These are phyloP conservation scores for Phytopythium chamaehyphon DNA, from an alignment of 352 stramenopile genomes.

Conservation along the genomic window DNA sequence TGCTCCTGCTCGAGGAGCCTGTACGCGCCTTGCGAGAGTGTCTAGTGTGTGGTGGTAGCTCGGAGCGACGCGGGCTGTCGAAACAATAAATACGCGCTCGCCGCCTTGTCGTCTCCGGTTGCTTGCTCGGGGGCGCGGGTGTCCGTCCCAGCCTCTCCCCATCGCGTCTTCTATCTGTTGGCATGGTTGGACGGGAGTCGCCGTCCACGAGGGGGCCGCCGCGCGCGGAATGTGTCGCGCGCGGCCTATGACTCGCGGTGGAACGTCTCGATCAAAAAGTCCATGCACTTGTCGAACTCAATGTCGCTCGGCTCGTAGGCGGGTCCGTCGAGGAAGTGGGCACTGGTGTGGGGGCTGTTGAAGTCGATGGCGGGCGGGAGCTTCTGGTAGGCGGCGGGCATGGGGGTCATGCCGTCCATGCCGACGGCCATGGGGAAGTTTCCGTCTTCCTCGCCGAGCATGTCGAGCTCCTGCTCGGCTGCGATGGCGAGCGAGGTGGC, in stretches of 20 bases:
- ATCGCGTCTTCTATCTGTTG: slow-evolving; percentile 5
- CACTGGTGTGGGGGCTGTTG: slow-evolving; percentile 33
- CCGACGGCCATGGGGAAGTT: slow-evolving; percentile 30
- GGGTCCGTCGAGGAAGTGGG: slow-evolving; percentile 44
- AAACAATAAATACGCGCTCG: slow-evolving; percentile 11
- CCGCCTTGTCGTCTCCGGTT: slow-evolving; percentile 1
- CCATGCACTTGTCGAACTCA: slow-evolving; percentile 78
- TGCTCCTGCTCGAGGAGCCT: not conserved
- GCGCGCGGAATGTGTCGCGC: not conserved
- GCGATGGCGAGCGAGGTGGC: slow-evolving; percentile 70
- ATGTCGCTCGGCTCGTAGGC: slow-evolving; percentile 52
- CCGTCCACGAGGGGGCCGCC: not conserved
- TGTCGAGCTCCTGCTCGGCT: slow-evolving; percentile 62
- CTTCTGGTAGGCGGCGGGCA: slow-evolving; percentile 44
- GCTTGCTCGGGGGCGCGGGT: not conserved
- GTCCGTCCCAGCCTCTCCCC: slow-evolving; percentile 4
- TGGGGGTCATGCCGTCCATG: slow-evolving; percentile 18
- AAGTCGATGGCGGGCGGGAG: slow-evolving; percentile 45
- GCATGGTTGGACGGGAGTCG: not conserved
- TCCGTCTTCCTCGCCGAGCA: slow-evolving; percentile 44
- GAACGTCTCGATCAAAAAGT: slow-evolving; percentile 76
- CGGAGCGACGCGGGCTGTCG: not conserved
- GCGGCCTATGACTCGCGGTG: slow-evolving; percentile 36
- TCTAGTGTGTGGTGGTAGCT: not conserved
- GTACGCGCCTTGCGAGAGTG: not conserved